Evolutionary conservation across 2,329 filamentous ascomycete species (phyloP).

Genomic region (Colletotrichum kahawae): DNA sequence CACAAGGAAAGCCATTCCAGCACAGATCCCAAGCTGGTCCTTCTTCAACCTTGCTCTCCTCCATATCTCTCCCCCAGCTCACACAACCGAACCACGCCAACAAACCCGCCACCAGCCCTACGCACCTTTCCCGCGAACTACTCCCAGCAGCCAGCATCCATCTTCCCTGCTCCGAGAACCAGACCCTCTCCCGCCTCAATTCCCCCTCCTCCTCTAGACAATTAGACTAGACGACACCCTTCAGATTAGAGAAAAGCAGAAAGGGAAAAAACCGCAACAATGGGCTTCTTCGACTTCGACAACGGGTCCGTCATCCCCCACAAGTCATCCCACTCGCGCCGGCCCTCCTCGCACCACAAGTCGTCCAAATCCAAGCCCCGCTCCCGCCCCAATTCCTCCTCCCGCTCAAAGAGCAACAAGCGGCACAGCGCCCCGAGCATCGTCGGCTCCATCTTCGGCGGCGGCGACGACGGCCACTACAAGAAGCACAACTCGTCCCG

Average conservation of each 20-base stretch:
- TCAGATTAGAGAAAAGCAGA: not conserved
- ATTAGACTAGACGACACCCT: not conserved
- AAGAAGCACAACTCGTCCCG: conserved; percentile 46
- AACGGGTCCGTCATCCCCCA: conserved; percentile 20
- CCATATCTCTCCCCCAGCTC: not conserved
- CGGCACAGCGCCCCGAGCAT: conserved; percentile 39
- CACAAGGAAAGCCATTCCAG: not conserved
- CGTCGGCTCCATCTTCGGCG: conserved; percentile 50
- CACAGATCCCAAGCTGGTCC: not conserved
- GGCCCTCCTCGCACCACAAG: conserved; percentile 16
- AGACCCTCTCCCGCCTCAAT: not conserved
- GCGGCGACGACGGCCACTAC: conserved; percentile 36
- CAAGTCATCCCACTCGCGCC: conserved; percentile 22
- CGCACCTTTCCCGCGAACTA: not conserved
- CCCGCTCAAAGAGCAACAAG: conserved; percentile 33
- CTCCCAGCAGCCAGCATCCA: not conserved
- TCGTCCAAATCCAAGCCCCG: conserved; percentile 34
- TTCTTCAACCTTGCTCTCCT: not conserved
- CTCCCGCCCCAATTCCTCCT: conserved; percentile 43
- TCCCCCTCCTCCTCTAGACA: not conserved
- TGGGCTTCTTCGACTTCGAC: conserved; percentile 25
- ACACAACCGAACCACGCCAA: not conserved
- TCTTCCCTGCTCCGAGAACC: not conserved
- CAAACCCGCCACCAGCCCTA: not conserved
- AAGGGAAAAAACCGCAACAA: not conserved